Percentiles rank a stretch among this genome's conserved stretches.
These are phyloP conservation scores for Blepharisma undulans DNA, from an alignment of 169 alveolate genomes.

Conservation along the genomic window DNA sequence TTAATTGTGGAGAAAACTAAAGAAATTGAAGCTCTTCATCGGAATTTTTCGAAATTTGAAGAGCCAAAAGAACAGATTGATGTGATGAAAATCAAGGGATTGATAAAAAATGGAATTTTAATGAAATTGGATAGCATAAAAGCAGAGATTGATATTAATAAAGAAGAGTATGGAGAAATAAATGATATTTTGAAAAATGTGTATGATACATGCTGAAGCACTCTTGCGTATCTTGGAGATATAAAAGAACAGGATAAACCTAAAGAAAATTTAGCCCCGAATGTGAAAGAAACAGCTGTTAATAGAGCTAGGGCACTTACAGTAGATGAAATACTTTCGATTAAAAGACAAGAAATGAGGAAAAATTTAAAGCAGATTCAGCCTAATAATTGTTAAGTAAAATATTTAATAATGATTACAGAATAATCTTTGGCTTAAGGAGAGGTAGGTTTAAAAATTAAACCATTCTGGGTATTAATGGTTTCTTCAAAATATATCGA, in stretches of 20 bases:
- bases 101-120: neutral
- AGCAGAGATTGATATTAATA: neutral
- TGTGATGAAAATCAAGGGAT: neutral
- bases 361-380: neutral
- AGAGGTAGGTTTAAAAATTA: too few relatives aligned
- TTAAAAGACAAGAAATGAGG: slow-evolving; percentile 26
- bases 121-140: neutral
- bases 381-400: neutral
- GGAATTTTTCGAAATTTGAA: neutral
- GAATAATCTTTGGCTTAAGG: too few relatives aligned
- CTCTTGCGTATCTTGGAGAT: neutral
- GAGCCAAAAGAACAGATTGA: neutral
- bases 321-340: slow-evolving; percentile 26
- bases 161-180: neutral
- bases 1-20: neutral
- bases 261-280: neutral
- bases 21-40: neutral
- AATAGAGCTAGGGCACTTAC: neutral
- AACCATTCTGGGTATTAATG: too few relatives aligned
- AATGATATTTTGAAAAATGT: neutral
- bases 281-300: neutral
- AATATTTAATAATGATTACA: too few relatives aligned
- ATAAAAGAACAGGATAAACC: neutral
- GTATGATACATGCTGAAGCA: neutral
- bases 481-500: too few relatives aligned